Evolutionary conservation across 768 basidiomycete genomes (phyloP).

Genomic region (Antrodiella citrinella): DNA sequence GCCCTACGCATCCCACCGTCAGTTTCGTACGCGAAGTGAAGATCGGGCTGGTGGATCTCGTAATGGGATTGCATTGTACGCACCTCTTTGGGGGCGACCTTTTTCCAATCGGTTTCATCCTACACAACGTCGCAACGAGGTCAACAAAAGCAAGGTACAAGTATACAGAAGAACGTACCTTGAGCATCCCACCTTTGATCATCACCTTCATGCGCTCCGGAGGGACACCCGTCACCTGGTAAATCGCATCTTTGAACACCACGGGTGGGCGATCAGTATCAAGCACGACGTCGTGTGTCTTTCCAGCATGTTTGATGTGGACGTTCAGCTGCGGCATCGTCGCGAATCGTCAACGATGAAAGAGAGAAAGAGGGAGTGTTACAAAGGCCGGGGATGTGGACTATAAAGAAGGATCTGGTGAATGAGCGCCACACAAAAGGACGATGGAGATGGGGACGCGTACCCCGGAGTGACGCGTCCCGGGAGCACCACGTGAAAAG

Average conservation of each 20-base stretch:
- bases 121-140: slow-evolving; percentile 19
- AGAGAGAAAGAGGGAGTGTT: background rate
- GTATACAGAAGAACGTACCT: slow-evolving; percentile 39
- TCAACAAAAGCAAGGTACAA: background rate
- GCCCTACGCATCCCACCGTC: slow-evolving; percentile 42
- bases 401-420: background rate
- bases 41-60: background rate
- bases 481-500: background rate
- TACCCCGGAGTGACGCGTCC: slow-evolving; percentile 3
- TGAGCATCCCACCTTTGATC: slow-evolving; percentile 87
- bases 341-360: slow-evolving; percentile 18
- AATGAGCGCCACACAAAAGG: background rate
- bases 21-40: background rate
- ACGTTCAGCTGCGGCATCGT: slow-evolving; percentile 66
- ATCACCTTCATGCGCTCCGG: slow-evolving; percentile 95
- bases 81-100: slow-evolving; percentile 76
- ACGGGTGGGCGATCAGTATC: slow-evolving; percentile 62
- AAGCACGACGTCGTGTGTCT: slow-evolving; percentile 60
- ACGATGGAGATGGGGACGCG: background rate
- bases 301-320: slow-evolving; percentile 86
- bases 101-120: slow-evolving; percentile 86
- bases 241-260: slow-evolving; percentile 79
- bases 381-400: background rate
- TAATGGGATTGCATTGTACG: slow-evolving; percentile 5
- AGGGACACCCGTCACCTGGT: slow-evolving; percentile 78